Base-by-base conservation (phyloP, 768 basidiomycete species). In the Astraeus odoratus region DNA sequence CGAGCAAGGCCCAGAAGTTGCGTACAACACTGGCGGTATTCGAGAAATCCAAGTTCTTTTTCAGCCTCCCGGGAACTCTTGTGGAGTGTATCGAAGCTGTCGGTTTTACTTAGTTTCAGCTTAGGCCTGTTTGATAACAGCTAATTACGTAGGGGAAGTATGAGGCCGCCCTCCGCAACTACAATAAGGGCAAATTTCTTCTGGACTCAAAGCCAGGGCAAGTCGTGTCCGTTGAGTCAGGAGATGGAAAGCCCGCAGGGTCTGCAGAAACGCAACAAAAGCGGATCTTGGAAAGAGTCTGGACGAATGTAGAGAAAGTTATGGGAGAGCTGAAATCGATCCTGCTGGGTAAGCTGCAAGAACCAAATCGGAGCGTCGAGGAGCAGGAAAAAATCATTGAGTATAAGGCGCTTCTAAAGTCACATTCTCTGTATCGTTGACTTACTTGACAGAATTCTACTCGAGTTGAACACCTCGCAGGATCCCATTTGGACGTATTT, bases 361-460 rank as follows among this genome's bases (percentile, higher is more conserved):
- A 97, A 54, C 75, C 84, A 3, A 74, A 68, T 41, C 75, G 89
- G 40, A 81, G 77, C 37, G 75, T 92, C 4, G 96, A 99, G 51
- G 95, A 98, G 52, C 92, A 96, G 48, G 94, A 97, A 67, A 92
- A 89, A 70, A 96, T 89, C 1, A 86, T 99, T 44, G 94, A 98
- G 96, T 92, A 56, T 54, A 83, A 67, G 1, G 5, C 12, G 30
- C 22, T 40, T 15, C 18, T 35, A 16, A 23, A 15, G 3, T 8
- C n/a, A 8, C 8, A 16, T 22, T 15, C 20, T 23, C 22, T 23
- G 13, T 8, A 15, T 13, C 4, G 20, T 23, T 39, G 56, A 40
- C 50, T 19, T 35, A 13, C 0, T n/a, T 29, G 5, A 0, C 52
- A 98, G 95, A 57, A 85, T 97, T 39, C 66, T 98, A 25, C 69